These are phyloP conservation scores for Ogataea chonburiensis DNA, from an alignment of 805 yeast genomes.

Conservation along the genomic window DNA sequence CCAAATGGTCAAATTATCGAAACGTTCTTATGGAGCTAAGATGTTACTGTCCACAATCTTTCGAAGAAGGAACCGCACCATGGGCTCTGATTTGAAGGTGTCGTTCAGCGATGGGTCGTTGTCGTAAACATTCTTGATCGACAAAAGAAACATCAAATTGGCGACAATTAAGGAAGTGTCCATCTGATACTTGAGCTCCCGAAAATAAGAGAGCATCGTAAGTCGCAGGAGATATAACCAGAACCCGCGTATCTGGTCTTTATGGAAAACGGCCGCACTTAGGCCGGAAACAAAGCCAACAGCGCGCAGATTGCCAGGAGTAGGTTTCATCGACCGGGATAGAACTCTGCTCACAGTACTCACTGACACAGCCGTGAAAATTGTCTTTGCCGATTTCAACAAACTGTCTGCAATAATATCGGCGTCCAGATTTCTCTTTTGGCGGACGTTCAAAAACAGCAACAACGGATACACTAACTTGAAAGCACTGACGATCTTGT, in stretches of 20 bases:
- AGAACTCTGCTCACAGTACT: conserved; percentile 9
- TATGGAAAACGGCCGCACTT: conserved; percentile 12
- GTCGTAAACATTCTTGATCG: conserved; percentile 16
- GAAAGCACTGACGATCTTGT: conserved; percentile 14
- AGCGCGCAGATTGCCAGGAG: conserved; percentile 7
- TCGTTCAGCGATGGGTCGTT: background rate
- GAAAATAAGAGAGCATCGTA: conserved; percentile 19
- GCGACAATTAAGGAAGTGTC: conserved; percentile 16
- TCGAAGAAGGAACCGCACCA: conserved; percentile 8
- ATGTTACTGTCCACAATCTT: conserved; percentile 11
- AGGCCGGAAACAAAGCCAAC: conserved; percentile 21
- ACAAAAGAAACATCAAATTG: conserved; percentile 16
- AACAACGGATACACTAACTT: conserved; percentile 16
- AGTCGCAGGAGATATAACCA: conserved; percentile 24
- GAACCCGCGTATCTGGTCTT: conserved; percentile 16
- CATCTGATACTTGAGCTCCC: conserved; percentile 11
- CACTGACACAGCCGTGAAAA: conserved; percentile 15
- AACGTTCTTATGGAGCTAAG: conserved; percentile 17
- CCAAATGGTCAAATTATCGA: conserved; percentile 26
- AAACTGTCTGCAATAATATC: conserved; percentile 11
- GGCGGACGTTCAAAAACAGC: conserved; percentile 10
- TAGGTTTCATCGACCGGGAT: conserved; percentile 1
- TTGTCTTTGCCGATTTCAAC: conserved; percentile 10
- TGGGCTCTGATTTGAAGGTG: conserved; percentile 7
- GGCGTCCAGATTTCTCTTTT: conserved; percentile 5